Evolutionary conservation across 768 basidiomycete genomes (phyloP), one percentile per base, ranked within the genome.

Genomic region (Boletus rubropictus): DNA sequence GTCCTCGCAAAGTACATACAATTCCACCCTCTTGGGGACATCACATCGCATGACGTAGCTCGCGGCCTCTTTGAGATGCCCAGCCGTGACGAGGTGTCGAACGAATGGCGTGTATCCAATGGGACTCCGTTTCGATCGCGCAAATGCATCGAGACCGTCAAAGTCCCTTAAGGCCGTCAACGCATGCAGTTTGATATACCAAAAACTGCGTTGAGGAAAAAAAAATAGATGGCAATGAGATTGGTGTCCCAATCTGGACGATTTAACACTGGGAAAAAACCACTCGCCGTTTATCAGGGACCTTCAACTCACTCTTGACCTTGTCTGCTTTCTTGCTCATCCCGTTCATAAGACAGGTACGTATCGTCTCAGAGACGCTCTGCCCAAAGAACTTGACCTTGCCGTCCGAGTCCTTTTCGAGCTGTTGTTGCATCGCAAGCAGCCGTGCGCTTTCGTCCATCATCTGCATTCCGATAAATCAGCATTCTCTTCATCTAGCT

Each of bases 101-200:
- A 93, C 91, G 62, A 92, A 92, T 0, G 86, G 77, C 61, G 97
- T 94, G 60, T 95, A 98, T 1, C 96, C 95, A 48, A 98, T 97
- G 4, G 95, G 94, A 64, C 87, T 91, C 55, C 90, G 79, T 67
- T 81, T 93, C 29, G 85, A 86, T 56, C 83, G 86, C 2, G 92
- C 81, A 62, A 99, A 95, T 0, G 76, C 62, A 39, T 97, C 92
- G 12, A 98, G 74, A 2, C 77, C 82, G 28, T 93, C 88, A 65
- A 93, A 98, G 65, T 96, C 91, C 49, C 81, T 75, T 18, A 78
- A 71, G n/a, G 77, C 74, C 9, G 85, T 84, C 46, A 98, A 67
- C 0, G 92, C 87, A 44, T 89, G 79, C 5, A 99, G 66, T 64
- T 96, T 97, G 54, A 91, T 60, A 69, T 91, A 87, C 93, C 93